Evolutionary conservation across 768 basidiomycete genomes (phyloP).

Genomic region (Lyophyllum semitale): DNA sequence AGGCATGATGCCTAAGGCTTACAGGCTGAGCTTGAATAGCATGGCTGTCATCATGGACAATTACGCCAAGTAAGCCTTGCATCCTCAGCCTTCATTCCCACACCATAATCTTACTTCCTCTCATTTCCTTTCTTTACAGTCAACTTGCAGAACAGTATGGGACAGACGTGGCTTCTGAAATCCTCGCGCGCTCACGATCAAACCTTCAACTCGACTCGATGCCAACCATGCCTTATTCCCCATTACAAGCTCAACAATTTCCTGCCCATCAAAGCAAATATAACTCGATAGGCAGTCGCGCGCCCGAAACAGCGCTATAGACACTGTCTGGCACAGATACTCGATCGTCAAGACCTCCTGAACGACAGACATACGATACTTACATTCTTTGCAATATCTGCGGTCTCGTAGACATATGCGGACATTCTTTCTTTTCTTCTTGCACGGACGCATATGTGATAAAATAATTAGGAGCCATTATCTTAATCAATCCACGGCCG

Average conservation of each 20-base stretch:
- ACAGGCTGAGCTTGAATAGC: constrained; percentile 68
- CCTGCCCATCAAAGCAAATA: constrained; percentile 18
- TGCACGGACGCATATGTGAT: background rate
- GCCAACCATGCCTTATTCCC: constrained; percentile 26
- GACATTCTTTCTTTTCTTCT: background rate
- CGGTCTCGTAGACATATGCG: background rate
- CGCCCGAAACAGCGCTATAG: constrained; percentile 18
- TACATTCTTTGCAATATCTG: constrained; percentile 1
- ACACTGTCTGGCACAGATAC: background rate
- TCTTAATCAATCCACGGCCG: background rate
- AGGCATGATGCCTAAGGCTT: constrained; percentile 86
- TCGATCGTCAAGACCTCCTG: background rate
- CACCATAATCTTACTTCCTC: constrained; percentile 4
- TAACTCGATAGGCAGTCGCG: constrained; percentile 23
- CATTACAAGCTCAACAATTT: constrained; percentile 9
- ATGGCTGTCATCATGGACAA: constrained; percentile 88
- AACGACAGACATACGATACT: background rate
- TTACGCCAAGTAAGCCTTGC: constrained; percentile 63
- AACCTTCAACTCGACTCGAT: constrained; percentile 43
- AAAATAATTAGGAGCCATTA: background rate
- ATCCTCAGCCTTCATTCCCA: background rate
- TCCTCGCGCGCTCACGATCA: constrained; percentile 57
- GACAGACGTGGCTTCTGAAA: constrained; percentile 58
- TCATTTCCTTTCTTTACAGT: constrained; percentile 31
- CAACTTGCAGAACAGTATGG: constrained; percentile 79